A percentile compares a stretch with the other conserved stretches of the same genome.
Evolutionary conservation across 257 asterid species (phyloP).

Genomic region (Nicotiana undulata): DNA sequence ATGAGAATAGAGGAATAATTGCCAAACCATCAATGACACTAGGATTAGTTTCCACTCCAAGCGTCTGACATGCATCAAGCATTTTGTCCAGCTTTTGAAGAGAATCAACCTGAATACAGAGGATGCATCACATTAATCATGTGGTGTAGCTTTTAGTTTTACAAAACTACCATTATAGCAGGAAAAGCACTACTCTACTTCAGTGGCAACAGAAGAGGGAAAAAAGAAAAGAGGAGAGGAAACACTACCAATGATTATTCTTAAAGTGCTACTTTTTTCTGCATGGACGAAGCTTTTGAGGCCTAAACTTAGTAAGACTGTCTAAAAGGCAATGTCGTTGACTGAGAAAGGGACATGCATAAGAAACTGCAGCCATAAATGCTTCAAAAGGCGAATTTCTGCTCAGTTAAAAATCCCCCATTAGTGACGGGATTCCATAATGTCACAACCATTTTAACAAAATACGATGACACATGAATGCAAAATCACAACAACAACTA

Average conservation of each 20-base stretch:
- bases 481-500: background rate
- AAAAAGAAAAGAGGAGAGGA: background rate
- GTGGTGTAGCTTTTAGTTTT: background rate
- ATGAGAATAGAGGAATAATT: conserved; percentile 64
- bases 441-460: background rate
- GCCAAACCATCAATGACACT: conserved; percentile 55
- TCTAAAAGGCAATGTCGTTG: background rate
- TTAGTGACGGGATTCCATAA: background rate
- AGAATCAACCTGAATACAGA: conserved; percentile 42
- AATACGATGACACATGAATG: background rate
- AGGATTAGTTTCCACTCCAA: conserved; percentile 76
- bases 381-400: background rate
- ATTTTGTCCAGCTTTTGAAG: conserved; percentile 68
- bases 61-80: conserved; percentile 43
- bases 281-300: background rate
- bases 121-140: background rate
- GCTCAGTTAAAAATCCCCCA: background rate
- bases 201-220: background rate
- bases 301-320: background rate
- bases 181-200: background rate
- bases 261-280: background rate
- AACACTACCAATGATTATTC: background rate
- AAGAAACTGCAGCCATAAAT: background rate
- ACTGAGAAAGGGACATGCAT: background rate
- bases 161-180: background rate